A percentile compares a stretch with the other conserved stretches of the same genome.
These are phyloP conservation scores for Colletotrichum eleusines DNA, from an alignment of 2,329 filamentous ascomycete species.

Conservation along the genomic window DNA sequence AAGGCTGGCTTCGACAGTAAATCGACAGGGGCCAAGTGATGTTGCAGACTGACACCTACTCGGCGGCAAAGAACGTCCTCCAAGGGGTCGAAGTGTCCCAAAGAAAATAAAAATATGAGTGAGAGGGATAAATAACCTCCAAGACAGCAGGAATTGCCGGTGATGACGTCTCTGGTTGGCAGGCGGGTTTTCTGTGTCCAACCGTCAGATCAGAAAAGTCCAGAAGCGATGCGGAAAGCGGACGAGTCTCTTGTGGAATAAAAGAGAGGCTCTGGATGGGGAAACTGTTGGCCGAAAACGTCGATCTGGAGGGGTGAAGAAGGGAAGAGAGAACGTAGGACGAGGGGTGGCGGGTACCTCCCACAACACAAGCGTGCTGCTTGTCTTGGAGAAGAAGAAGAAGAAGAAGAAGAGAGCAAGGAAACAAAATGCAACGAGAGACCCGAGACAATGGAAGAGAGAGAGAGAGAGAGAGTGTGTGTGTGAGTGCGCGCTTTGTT, in stretches of 20 bases:
- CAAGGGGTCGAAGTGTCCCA: not conserved
- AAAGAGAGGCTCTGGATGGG: slow-evolving; percentile 18
- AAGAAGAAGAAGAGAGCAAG: slow-evolving; percentile 7
- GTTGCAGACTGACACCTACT: slow-evolving; percentile 10
- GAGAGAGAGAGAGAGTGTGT: slow-evolving; percentile 2
- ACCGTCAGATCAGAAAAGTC: slow-evolving; percentile 33
- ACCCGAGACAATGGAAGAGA: slow-evolving; percentile 33
- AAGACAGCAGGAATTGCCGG: slow-evolving; percentile 15
- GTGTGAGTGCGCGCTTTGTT: slow-evolving; percentile 16
- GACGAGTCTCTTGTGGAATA: slow-evolving; percentile 34
- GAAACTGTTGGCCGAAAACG: slow-evolving; percentile 38
- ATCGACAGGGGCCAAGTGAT: slow-evolving; percentile 4
- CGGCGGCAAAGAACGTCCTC: slow-evolving; percentile 1
- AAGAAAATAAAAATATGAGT: slow-evolving; percentile 11
- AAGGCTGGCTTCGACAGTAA: not conserved
- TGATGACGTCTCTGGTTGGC: slow-evolving; percentile 35
- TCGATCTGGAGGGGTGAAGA: slow-evolving; percentile 27
- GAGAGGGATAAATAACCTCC: slow-evolving; percentile 9
- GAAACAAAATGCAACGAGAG: slow-evolving; percentile 21
- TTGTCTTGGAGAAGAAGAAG: slow-evolving; percentile 17
- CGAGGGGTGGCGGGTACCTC: not conserved
- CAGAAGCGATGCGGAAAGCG: slow-evolving; percentile 36
- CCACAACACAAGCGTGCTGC: not conserved
- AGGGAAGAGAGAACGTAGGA: slow-evolving; percentile 25
- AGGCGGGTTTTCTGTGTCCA: slow-evolving; percentile 26